A percentile compares a stretch with the other conserved stretches of the same genome.
These are phyloP conservation scores for Tricholoma saponaceum DNA, from an alignment of 768 basidiomycete genomes.

Conservation along the genomic window DNA sequence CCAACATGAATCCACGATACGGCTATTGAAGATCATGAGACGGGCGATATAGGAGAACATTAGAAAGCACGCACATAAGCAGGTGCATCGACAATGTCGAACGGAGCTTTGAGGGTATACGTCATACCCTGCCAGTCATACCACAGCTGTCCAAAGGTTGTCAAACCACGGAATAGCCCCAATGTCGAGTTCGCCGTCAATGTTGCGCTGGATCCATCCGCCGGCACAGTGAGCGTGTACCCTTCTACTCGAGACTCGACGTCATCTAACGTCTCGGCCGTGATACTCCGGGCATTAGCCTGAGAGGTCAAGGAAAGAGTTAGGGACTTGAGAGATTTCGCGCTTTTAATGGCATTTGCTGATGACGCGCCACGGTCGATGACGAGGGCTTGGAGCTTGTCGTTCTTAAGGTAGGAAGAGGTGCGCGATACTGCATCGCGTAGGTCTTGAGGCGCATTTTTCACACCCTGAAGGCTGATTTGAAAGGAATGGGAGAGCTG, in stretches of 20 bases:
- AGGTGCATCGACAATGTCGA: slow-evolving; percentile 58
- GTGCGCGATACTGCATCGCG: slow-evolving; percentile 49
- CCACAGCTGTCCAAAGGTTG: slow-evolving; percentile 72
- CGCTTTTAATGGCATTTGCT: slow-evolving; percentile 31
- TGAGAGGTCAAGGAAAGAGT: slow-evolving; percentile 36
- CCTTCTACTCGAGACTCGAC: slow-evolving; percentile 55
- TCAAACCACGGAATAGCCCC: slow-evolving; percentile 68
- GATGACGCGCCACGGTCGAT: slow-evolving; percentile 58
- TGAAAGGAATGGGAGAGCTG: slow-evolving; percentile 31
- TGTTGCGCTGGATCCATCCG: slow-evolving; percentile 49
- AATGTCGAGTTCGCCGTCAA: slow-evolving; percentile 61
- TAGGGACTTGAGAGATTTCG: slow-evolving; percentile 40
- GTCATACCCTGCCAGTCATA: slow-evolving; percentile 48
- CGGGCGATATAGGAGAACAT: not conserved
- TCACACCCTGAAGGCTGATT: slow-evolving; percentile 39
- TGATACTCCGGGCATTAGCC: slow-evolving; percentile 41
- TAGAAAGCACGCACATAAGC: slow-evolving; percentile 49
- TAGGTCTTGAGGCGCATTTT: slow-evolving; percentile 51
- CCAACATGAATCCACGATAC: slow-evolving; percentile 75
- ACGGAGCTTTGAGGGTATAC: slow-evolving; percentile 55
- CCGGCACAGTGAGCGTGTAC: slow-evolving; percentile 56
- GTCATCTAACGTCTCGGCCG: slow-evolving; percentile 47
- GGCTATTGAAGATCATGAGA: slow-evolving; percentile 35
- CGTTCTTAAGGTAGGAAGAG: slow-evolving; percentile 36
- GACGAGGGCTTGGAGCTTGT: slow-evolving; percentile 57